Percentiles rank a stretch among this genome's conserved stretches.
phyloP scores from a whole-genome alignment of 2,329 filamentous ascomycete genomes.

The Fusarium dimerum region DNA sequence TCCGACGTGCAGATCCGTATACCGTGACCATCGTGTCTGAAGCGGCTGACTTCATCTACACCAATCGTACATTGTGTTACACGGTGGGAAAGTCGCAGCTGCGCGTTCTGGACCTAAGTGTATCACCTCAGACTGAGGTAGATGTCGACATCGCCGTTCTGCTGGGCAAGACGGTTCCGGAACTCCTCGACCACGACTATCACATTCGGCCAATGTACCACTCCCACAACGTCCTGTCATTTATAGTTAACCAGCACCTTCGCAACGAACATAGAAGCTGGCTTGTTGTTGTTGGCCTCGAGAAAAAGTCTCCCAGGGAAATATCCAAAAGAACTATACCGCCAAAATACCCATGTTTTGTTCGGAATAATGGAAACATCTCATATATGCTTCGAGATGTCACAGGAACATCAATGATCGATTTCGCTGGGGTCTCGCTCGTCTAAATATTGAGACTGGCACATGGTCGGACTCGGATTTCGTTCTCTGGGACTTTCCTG shows the following conservation, averaged over 20 bases:
- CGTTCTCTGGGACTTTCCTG: constrained; percentile 59
- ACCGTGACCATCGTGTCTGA: constrained; percentile 59
- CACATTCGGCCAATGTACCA: constrained; percentile 57
- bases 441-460: constrained; percentile 46
- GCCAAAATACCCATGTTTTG: constrained; percentile 61
- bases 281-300: constrained; percentile 46
- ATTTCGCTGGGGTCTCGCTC: constrained; percentile 63
- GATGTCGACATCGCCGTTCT: too few species aligned
- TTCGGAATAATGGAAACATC: constrained; percentile 62
- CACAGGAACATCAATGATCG: constrained; percentile 53
- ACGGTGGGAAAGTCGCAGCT: constrained; percentile 48
- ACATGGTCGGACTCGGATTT: constrained; percentile 47
- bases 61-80: constrained; percentile 67
- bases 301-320: constrained; percentile 47
- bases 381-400: constrained; percentile 69
- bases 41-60: constrained; percentile 63
- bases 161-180: too few species aligned
- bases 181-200: too few species aligned
- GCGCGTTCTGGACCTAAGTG: constrained; percentile 60
- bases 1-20: constrained; percentile 63
- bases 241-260: constrained; percentile 50
- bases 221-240: constrained; percentile 58
- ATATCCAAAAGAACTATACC: constrained; percentile 40
- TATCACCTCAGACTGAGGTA: constrained; percentile 40
- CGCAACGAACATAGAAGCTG: constrained; percentile 42